These are phyloP conservation scores for Halenospora varia DNA, from an alignment of 495 filamentous ascomycete genomes.

Conservation along the genomic window DNA sequence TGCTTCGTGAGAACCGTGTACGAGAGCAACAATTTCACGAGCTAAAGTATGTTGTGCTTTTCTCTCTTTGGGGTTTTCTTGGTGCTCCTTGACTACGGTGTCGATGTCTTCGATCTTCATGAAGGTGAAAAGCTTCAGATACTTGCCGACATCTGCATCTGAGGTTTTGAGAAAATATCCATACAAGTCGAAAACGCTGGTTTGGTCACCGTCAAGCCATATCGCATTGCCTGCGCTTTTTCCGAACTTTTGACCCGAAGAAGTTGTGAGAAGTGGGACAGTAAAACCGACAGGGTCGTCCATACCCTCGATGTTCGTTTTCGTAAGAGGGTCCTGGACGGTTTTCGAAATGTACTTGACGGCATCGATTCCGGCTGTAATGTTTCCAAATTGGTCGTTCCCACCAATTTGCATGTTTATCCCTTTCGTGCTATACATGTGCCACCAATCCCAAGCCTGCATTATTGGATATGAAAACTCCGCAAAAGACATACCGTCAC, in stretches of 20 bases:
- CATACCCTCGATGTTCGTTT: conserved; percentile 24
- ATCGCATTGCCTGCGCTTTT: conserved; percentile 94
- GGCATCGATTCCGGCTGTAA: conserved; percentile 82
- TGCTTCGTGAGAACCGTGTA: conserved; percentile 65
- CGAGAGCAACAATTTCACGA: conserved; percentile 69
- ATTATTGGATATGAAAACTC: conserved; percentile 93
- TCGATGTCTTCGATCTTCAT: conserved; percentile 63
- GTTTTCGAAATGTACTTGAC: conserved; percentile 66
- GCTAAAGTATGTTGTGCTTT: conserved; percentile 80
- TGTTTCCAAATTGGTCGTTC: conserved; percentile 95
- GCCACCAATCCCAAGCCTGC: conserved; percentile 97
- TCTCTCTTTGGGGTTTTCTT: conserved; percentile 59
- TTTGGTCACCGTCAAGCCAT: conserved; percentile 83
- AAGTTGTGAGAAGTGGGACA: conserved; percentile 80
- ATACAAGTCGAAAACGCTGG: conserved; percentile 81
- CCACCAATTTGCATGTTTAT: conserved; percentile 87
- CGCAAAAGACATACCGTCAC: conserved; percentile 87
- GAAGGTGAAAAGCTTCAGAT: conserved; percentile 91
- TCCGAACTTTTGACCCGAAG: conserved; percentile 86
- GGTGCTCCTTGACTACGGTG: conserved; percentile 61
- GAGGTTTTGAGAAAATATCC: conserved; percentile 79
- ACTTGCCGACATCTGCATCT: conserved; percentile 72
- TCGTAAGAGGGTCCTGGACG: conserved; percentile 33
- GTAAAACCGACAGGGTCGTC: conserved; percentile 73
- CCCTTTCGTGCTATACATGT: conserved; percentile 58